Percentiles rank a stretch among this genome's conserved stretches.
phyloP scores from a whole-genome alignment of 352 stramenopile species.

The Labyrinthula sp. region DNA sequence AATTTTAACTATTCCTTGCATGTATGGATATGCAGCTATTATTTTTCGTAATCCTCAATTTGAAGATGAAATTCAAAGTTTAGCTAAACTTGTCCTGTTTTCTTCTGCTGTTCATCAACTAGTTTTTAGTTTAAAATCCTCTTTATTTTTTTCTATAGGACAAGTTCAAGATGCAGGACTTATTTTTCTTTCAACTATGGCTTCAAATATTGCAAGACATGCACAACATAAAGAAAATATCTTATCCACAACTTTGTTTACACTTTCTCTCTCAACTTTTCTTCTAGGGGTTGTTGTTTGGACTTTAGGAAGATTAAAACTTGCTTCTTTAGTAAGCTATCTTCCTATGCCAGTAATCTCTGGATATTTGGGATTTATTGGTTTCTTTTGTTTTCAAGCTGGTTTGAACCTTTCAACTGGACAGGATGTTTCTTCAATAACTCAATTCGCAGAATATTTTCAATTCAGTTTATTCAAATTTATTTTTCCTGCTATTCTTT shows the following conservation, averaged over 20 bases:
- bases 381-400: slow-evolving; percentile 53
- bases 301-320: slow-evolving; percentile 65
- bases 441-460: slow-evolving; percentile 1
- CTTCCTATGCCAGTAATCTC: slow-evolving; percentile 85
- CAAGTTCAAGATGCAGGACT: slow-evolving; percentile 92
- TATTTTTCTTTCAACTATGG: slow-evolving; percentile 87
- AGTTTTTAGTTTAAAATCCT: slow-evolving; percentile 64
- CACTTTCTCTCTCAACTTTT: slow-evolving; percentile 63
- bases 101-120: slow-evolving; percentile 88
- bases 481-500: slow-evolving; percentile 11
- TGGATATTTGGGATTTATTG: slow-evolving; percentile 90
- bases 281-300: slow-evolving; percentile 70
- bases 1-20: slow-evolving; percentile 70
- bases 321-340: slow-evolving; percentile 80
- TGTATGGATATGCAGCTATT: slow-evolving; percentile 81
- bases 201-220: slow-evolving; percentile 54
- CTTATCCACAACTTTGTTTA: slow-evolving; percentile 72
- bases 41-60: slow-evolving; percentile 54
- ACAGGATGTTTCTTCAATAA: slow-evolving; percentile 8
- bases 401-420: slow-evolving; percentile 17
- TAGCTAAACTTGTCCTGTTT: slow-evolving; percentile 75
- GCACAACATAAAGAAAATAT: slow-evolving; percentile 27
- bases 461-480: slow-evolving; percentile 3
- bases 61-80: slow-evolving; percentile 44
- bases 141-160: slow-evolving; percentile 82